Percentiles rank a stretch among this genome's conserved stretches.
Evolutionary conservation across 192 early-diverging fungal genomes (phyloP).

Genomic region (Umbelopsis isabellina): DNA sequence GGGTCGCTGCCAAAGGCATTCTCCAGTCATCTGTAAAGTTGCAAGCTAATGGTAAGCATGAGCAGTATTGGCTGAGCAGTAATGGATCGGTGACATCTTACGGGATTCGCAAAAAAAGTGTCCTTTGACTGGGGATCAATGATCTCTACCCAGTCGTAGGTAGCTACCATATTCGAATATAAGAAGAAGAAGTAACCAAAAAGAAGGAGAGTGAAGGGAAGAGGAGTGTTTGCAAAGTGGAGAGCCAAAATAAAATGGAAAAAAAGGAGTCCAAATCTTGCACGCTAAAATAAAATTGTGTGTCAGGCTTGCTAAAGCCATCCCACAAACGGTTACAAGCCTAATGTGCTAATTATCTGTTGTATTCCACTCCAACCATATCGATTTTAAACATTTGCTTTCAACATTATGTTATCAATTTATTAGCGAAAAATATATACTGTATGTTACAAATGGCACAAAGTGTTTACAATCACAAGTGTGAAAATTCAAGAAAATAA

Average conservation of each 20-base stretch:
- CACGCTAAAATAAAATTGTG: background rate
- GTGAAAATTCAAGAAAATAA: too few species aligned
- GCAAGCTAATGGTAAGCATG: conserved; percentile 5
- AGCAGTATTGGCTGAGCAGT: conserved; percentile 1
- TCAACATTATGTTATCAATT: too few species aligned
- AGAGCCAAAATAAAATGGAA: background rate
- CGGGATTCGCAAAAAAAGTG: conserved; percentile 71
- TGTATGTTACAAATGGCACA: too few species aligned
- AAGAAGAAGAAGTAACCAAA: background rate
- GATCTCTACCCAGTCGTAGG: conserved; percentile 69
- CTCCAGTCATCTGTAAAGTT: conserved; percentile 69
- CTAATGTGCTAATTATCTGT: too few species aligned
- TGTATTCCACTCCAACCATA: too few species aligned
- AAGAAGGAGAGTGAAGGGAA: conserved; percentile 2
- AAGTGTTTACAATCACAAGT: too few species aligned
- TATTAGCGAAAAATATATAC: too few species aligned
- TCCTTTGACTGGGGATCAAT: conserved; percentile 65
- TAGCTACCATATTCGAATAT: conserved; percentile 10
- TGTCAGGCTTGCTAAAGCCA: background rate
- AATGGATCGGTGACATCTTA: conserved; percentile 38
- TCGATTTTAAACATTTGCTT: background rate
- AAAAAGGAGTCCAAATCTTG: conserved; percentile 6
- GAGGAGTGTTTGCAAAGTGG: background rate
- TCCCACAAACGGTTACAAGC: too few species aligned
- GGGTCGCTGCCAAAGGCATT: conserved; percentile 76